A percentile compares a stretch with the other conserved stretches of the same genome.
These are phyloP conservation scores for Neocucurbitaria cava DNA, from an alignment of 2,329 filamentous ascomycete genomes.

Conservation along the genomic window DNA sequence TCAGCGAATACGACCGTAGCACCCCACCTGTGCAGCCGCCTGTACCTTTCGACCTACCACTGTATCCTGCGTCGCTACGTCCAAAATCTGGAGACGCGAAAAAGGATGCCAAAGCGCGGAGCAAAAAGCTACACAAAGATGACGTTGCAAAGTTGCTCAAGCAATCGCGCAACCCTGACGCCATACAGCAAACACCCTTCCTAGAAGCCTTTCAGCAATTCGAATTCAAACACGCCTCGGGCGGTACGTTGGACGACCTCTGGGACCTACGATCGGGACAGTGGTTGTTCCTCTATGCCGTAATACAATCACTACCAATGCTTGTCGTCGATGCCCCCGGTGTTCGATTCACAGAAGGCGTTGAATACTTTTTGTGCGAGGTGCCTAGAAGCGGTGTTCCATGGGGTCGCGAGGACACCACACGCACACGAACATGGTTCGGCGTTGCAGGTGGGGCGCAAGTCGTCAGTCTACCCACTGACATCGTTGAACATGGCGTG, in stretches of 20 bases:
- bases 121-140: constrained; percentile 76
- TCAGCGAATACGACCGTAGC: constrained; percentile 88
- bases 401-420: constrained; percentile 70
- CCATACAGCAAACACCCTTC: constrained; percentile 67
- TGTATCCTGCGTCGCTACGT: constrained; percentile 72
- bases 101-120: constrained; percentile 75
- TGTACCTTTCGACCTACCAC: constrained; percentile 86
- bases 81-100: constrained; percentile 72
- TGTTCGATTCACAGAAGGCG: constrained; percentile 71
- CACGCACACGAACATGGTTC: constrained; percentile 72
- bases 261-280: constrained; percentile 75
- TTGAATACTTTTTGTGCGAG: constrained; percentile 84
- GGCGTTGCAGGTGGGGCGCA: constrained; percentile 71
- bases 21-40: constrained; percentile 89
- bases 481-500: constrained; percentile 70
- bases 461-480: constrained; percentile 67
- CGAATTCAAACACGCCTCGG: constrained; percentile 71
- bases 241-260: constrained; percentile 70
- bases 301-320: constrained; percentile 79
- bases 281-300: constrained; percentile 82
- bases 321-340: constrained; percentile 78
- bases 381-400: constrained; percentile 75
- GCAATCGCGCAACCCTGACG: constrained; percentile 81
- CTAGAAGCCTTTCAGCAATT: constrained; percentile 74
- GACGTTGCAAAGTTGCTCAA: constrained; percentile 80